Percentiles rank a stretch among this genome's conserved stretches.
Evolutionary conservation across 1,284 basidiomycete species (phyloP).

Genomic region (Austroboletus rostrupii): DNA sequence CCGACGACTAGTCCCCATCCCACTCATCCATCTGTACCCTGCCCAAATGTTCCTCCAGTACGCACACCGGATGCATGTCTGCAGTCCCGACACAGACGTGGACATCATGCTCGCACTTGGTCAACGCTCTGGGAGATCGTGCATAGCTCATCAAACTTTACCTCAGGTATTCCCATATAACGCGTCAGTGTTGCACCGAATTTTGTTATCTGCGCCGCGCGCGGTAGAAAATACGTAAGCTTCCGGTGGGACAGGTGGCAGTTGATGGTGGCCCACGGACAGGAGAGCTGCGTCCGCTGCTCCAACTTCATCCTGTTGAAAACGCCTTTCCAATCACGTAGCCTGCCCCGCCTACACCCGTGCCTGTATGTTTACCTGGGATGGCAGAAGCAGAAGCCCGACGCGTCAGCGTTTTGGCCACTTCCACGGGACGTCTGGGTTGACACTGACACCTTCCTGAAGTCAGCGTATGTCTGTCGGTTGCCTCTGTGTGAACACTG

Average conservation of each 20-base stretch:
- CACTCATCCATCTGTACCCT: constrained; percentile 29
- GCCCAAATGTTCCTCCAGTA: constrained; percentile 20
- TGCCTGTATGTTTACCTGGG: too few species aligned
- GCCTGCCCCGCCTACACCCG: too few species aligned
- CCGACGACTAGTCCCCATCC: constrained; percentile 31
- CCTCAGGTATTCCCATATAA: constrained; percentile 45
- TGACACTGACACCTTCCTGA: too few species aligned
- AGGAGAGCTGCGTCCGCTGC: too few species aligned
- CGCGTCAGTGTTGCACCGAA: constrained; percentile 41
- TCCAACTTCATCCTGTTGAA: not conserved
- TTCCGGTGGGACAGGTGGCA: constrained; percentile 39
- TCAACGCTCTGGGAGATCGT: constrained; percentile 34
- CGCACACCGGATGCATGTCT: constrained; percentile 18
- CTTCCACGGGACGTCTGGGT: not conserved
- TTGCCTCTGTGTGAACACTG: too few species aligned
- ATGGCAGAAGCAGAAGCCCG: too few species aligned
- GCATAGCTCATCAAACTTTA: constrained; percentile 40
- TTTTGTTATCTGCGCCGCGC: constrained; percentile 43
- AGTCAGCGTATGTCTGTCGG: too few species aligned
- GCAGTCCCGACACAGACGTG: constrained; percentile 27
- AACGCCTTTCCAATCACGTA: too few species aligned
- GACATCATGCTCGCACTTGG: constrained; percentile 33
- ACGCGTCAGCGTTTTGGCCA: too few species aligned
- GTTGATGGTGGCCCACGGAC: constrained; percentile 22
- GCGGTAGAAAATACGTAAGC: constrained; percentile 40